Evolutionary conservation across 805 yeast genomes (phyloP).

Genomic region (Spathaspora boniae): DNA sequence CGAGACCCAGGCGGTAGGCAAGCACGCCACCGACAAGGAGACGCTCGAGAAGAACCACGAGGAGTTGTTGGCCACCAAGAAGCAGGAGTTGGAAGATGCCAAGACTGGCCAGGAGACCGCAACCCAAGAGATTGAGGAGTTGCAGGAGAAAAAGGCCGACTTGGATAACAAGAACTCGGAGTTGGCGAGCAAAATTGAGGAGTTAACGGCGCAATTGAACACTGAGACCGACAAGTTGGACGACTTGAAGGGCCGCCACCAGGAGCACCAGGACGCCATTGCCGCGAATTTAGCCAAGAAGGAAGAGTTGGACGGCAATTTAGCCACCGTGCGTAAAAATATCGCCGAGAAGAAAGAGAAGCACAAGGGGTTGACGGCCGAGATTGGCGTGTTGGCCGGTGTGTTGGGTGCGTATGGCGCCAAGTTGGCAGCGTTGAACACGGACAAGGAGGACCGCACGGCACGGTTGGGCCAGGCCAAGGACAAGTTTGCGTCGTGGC

Average conservation of each 20-base stretch:
- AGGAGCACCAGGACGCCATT: slow-evolving; percentile 27
- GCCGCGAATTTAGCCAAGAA: slow-evolving; percentile 28
- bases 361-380: slow-evolving; percentile 37
- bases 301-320: slow-evolving; percentile 39
- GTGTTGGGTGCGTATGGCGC: slow-evolving; percentile 44
- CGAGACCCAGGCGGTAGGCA: slow-evolving; percentile 44
- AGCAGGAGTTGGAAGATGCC: slow-evolving; percentile 41
- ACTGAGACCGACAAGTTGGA: slow-evolving; percentile 34
- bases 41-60: slow-evolving; percentile 40
- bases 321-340: slow-evolving; percentile 33
- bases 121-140: slow-evolving; percentile 41
- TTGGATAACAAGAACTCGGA: slow-evolving; percentile 38
- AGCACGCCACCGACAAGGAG: slow-evolving; percentile 44
- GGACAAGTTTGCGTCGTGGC: slow-evolving; percentile 41
- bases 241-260: slow-evolving; percentile 29
- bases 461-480: slow-evolving; percentile 40
- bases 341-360: slow-evolving; percentile 34
- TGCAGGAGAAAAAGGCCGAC: slow-evolving; percentile 41
- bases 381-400: slow-evolving; percentile 41
- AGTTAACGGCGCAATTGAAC: slow-evolving; percentile 38
- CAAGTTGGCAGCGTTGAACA: slow-evolving; percentile 34
- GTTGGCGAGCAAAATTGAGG: slow-evolving; percentile 37
- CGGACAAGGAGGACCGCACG: slow-evolving; percentile 36
- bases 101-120: slow-evolving; percentile 40
- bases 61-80: slow-evolving; percentile 42